These are phyloP conservation scores for Malus hybrid DNA, from an alignment of 331 rosid genomes.

Conservation along the genomic window DNA sequence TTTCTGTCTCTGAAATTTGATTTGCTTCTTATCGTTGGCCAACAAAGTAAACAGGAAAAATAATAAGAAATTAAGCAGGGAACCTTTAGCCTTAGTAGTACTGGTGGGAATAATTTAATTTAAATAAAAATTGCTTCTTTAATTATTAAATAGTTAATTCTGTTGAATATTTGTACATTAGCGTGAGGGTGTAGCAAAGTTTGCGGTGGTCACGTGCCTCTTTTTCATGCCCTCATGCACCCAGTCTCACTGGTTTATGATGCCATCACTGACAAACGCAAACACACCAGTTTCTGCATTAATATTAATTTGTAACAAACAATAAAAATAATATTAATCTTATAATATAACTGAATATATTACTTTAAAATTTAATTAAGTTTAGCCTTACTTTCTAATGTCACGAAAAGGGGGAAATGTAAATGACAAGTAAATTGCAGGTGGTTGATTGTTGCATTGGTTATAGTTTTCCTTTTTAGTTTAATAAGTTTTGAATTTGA, in stretches of 20 bases:
- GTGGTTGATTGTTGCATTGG: too few relatives aligned
- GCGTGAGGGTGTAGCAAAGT: slow-evolving; percentile 24
- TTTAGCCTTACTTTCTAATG: too few relatives aligned
- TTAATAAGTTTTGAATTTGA: too few relatives aligned
- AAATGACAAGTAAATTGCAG: too few relatives aligned
- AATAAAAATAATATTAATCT: too few relatives aligned
- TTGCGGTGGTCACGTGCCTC: slow-evolving; percentile 63
- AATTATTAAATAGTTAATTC: neutral
- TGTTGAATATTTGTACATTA: neutral
- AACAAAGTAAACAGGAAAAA: neutral
- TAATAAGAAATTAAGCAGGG: neutral
- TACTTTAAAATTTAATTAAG: too few relatives aligned
- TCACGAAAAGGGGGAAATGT: too few relatives aligned
- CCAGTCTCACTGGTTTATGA: slow-evolving; percentile 4
- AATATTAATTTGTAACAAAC: neutral
- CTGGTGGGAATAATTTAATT: slow-evolving; percentile 5
- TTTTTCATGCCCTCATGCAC: slow-evolving; percentile 23
- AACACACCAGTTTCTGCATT: neutral
- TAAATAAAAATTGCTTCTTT: neutral
- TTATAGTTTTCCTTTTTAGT: too few relatives aligned
- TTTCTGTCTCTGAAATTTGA: neutral
- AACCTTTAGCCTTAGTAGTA: neutral
- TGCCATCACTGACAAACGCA: slow-evolving; percentile 10
- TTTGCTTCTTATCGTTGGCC: neutral
- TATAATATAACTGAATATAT: neutral